Conservation (phyloP, 2,329 filamentous ascomycete genomes). For the Penicillium sp. region DNA sequence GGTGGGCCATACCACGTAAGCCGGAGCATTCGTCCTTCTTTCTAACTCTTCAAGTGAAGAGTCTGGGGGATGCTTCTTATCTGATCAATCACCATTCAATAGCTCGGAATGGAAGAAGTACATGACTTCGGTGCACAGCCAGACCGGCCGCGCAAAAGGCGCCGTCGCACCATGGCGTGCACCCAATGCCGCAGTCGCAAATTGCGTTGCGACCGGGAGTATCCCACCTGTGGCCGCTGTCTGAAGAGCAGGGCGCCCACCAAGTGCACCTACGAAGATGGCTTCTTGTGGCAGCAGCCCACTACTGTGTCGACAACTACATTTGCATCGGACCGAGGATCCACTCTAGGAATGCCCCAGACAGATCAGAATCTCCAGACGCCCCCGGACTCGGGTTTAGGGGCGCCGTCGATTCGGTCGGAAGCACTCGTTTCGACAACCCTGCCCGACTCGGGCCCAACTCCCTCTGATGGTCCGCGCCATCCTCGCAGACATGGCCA, state of each 20-base stretch:
- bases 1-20: constrained; percentile 12
- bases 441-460: constrained; percentile 10
- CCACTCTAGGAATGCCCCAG: constrained; percentile 19
- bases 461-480: constrained; percentile 1
- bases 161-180: constrained; percentile 43
- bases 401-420: constrained; percentile 24
- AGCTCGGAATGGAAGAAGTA: constrained; percentile 11
- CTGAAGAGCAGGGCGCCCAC: constrained; percentile 36
- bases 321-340: constrained; percentile 24
- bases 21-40: neutral
- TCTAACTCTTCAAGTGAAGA: neutral
- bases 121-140: constrained; percentile 13
- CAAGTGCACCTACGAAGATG: constrained; percentile 43
- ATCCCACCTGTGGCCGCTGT: constrained; percentile 42
- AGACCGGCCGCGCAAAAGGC: constrained; percentile 38
- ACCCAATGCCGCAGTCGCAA: constrained; percentile 44
- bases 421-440: constrained; percentile 15
- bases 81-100: neutral
- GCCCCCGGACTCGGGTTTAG: constrained; percentile 34
- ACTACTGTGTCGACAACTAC: constrained; percentile 32
- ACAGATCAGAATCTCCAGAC: constrained; percentile 26
- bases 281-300: constrained; percentile 41
- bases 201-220: constrained; percentile 44
- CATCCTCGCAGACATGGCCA: neutral
- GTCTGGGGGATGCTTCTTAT: neutral